phyloP scores from a whole-genome alignment of 176 grass and related monocot species.

The Metroxylon sagu region DNA sequence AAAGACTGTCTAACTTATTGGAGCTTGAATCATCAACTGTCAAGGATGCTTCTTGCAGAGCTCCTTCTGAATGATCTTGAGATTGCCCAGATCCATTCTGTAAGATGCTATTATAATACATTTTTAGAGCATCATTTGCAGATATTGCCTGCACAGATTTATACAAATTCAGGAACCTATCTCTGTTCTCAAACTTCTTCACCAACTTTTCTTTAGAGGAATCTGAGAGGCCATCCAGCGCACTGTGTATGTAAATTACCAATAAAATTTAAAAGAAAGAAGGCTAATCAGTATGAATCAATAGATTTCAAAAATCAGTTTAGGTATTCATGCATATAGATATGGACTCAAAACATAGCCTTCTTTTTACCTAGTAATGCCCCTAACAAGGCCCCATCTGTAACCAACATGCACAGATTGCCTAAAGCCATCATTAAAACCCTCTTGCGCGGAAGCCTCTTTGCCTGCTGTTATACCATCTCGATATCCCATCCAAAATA shows the following conservation, averaged over 20 bases:
- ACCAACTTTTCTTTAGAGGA: constrained; percentile 47
- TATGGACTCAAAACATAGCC: too few relatives aligned
- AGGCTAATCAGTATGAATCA: too few relatives aligned
- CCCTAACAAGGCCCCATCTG: constrained; percentile 66
- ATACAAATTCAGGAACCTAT: constrained; percentile 26
- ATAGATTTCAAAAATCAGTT: too few relatives aligned
- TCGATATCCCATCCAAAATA: constrained; percentile 71
- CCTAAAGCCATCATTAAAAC: constrained; percentile 73
- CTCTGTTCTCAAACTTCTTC: constrained; percentile 25
- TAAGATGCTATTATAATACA: constrained; percentile 36
- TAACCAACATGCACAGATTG: constrained; percentile 62
- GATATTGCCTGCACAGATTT: constrained; percentile 42
- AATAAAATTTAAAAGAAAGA: neutral
- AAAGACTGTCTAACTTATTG: constrained; percentile 31
- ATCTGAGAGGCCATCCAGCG: constrained; percentile 35
- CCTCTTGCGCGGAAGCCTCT: constrained; percentile 72
- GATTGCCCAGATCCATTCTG: constrained; percentile 4
- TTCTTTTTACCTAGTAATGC: constrained; percentile 52
- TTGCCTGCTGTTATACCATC: constrained; percentile 70
- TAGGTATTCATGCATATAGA: too few relatives aligned
- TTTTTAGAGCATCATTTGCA: constrained; percentile 33
- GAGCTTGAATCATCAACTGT: constrained; percentile 14
- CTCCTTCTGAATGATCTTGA: neutral
- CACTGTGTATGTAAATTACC: constrained; percentile 24
- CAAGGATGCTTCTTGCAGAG: constrained; percentile 7